Evolutionary conservation across 1,284 basidiomycete species (phyloP).

Genomic region (Entoloma clypeatum): DNA sequence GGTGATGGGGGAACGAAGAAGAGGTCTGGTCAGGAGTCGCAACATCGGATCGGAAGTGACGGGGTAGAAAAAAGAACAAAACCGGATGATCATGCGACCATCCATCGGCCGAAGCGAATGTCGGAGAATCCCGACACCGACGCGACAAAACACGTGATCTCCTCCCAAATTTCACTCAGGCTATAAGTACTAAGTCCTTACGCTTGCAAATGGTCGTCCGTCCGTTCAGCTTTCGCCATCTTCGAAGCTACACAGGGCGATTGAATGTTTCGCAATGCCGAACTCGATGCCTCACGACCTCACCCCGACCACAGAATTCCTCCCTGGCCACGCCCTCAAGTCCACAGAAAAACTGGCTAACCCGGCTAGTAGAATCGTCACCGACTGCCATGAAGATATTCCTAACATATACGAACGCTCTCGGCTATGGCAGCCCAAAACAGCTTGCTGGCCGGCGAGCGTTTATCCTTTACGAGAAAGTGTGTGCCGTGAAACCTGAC

Average conservation of each 20-base stretch:
- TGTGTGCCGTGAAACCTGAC: constrained; percentile 57
- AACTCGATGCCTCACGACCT: not conserved
- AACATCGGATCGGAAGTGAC: constrained; percentile 34
- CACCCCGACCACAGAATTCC: constrained; percentile 3
- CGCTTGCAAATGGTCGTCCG: constrained; percentile 13
- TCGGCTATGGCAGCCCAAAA: constrained; percentile 61
- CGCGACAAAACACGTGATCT: too few relatives aligned
- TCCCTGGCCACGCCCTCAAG: constrained; percentile 2
- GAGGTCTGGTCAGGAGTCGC: constrained; percentile 35
- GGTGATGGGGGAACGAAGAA: constrained; percentile 30
- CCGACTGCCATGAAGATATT: constrained; percentile 50
- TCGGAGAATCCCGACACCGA: too few relatives aligned
- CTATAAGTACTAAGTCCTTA: not conserved
- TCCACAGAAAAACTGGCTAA: constrained; percentile 49
- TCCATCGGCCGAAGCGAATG: too few relatives aligned
- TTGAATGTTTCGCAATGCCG: not conserved
- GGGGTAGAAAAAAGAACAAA: constrained; percentile 23
- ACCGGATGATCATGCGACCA: too few relatives aligned
- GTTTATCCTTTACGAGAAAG: constrained; percentile 52
- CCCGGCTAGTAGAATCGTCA: constrained; percentile 50
- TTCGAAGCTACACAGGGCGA: constrained; percentile 8
- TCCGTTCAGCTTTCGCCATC: constrained; percentile 13
- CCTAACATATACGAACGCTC: constrained; percentile 42
- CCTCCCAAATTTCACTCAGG: too few relatives aligned
- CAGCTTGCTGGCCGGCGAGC: constrained; percentile 59